A percentile compares a stretch with the other conserved stretches of the same genome.
phyloP scores from a whole-genome alignment of 2,329 filamentous ascomycete species.

The Knufia petricola region DNA sequence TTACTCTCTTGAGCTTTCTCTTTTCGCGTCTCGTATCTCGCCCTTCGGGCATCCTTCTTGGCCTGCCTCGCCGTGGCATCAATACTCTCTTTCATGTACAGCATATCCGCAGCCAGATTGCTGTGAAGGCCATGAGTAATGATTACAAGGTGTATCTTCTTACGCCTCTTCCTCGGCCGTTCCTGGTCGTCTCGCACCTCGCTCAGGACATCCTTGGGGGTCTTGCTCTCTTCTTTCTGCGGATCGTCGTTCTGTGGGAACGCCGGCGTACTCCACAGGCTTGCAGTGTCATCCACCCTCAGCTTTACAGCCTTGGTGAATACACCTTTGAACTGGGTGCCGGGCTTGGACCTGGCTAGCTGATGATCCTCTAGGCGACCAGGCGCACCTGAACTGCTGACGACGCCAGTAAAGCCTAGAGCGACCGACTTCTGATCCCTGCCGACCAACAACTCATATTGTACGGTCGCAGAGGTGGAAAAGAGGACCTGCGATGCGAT shows the following conservation, averaged over 20 bases:
- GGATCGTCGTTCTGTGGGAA: conserved; percentile 48
- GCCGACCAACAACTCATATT: conserved; percentile 77
- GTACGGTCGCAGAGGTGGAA: conserved; percentile 75
- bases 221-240: conserved; percentile 21
- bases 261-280: conserved; percentile 84
- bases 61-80: conserved; percentile 71
- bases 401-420: conserved; percentile 50
- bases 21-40: conserved; percentile 44
- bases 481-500: conserved; percentile 90
- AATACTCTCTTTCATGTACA: conserved; percentile 95
- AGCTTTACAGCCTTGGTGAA: conserved; percentile 73
- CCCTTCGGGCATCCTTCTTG: conserved; percentile 55
- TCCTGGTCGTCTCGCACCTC: conserved; percentile 23
- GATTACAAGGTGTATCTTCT: conserved; percentile 81
- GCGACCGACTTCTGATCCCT: conserved; percentile 76
- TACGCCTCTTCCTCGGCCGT: conserved; percentile 46
- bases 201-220: conserved; percentile 19
- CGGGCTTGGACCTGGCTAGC: conserved; percentile 44
- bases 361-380: conserved; percentile 71
- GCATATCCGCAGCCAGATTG: conserved; percentile 91
- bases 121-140: conserved; percentile 92
- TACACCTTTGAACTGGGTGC: conserved; percentile 60
- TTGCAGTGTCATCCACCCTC: conserved; percentile 76
- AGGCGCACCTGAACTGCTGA: conserved; percentile 44
- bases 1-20: conserved; percentile 27